Base-by-base conservation (phyloP, 768 basidiomycete species). In the Leccinum rimulosum region DNA sequence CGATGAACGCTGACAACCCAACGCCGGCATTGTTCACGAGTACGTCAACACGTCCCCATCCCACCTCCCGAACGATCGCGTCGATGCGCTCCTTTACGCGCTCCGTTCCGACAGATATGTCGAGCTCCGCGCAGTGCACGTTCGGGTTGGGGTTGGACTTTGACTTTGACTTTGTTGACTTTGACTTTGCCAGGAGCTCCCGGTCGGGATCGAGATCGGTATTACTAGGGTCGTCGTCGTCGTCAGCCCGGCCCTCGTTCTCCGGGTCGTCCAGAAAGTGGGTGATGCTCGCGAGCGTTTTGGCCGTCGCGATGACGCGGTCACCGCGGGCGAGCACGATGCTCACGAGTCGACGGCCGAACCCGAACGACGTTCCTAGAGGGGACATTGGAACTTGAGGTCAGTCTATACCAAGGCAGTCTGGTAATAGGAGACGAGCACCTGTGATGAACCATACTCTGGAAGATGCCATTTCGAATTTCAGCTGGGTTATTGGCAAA, bases 11-110 rank as follows among this genome's bases (percentile, higher is more conserved):
- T 3, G 77, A 76, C 36, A 74, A 55, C 0, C 80, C 79, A 56
- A 68, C 58, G 64, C 83, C 87, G 27, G 86, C 87, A 61, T 88
- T 88, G 59, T 88, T 87, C 36, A 88, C 83, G 30, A 88, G 64
- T 1, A 87, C 80, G 61, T 87, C 84, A 58, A 87, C 78, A 9
- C 74, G 70, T 6, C 82, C 83, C 80, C 83, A 86, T 1, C 61
- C 61, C 3, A 55, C 59, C 31, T 74, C 71, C 14, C 50, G 52
- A 19, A 74, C 73, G 3, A 82, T 84, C 19, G 75, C 66, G 27
- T 77, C 71, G 19, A 82, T 73, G 50, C 75, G 79, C 3, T 58
- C 56, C 60, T 77, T 77, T 50, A 87, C 73, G 10, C 61, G 66
- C 15, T 75, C 73, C 25, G 75, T 73, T 3, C 80, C 80, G 22